Conservation (phyloP, 371 early-diverging fungal genomes). For the Mortierella sp. region DNA sequence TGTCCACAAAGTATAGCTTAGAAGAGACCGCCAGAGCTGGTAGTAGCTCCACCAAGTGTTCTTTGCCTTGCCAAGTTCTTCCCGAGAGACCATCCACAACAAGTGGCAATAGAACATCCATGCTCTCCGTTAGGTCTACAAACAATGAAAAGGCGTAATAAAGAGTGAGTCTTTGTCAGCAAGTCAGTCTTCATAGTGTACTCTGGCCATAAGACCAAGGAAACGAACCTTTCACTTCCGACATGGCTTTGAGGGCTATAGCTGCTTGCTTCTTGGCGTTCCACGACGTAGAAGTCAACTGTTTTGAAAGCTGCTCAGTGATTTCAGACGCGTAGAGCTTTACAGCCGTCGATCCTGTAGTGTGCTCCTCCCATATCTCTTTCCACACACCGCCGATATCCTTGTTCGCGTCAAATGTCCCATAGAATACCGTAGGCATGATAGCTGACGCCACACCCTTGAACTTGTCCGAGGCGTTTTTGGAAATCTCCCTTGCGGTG, state of each 20-base stretch:
- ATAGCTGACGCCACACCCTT: slow-evolving; percentile 68
- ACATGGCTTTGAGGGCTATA: slow-evolving; percentile 72
- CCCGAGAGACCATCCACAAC: slow-evolving; percentile 76
- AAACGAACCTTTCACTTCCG: slow-evolving; percentile 48
- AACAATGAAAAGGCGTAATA: not conserved
- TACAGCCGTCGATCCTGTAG: slow-evolving; percentile 74
- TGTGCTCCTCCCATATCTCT: slow-evolving; percentile 87
- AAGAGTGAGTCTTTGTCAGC: too few relatives aligned
- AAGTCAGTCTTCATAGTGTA: too few relatives aligned
- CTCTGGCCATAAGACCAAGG: too few relatives aligned
- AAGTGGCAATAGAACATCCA: slow-evolving; percentile 67
- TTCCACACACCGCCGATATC: slow-evolving; percentile 73
- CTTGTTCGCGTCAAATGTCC: slow-evolving; percentile 76
- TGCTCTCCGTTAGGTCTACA: slow-evolving; percentile 44
- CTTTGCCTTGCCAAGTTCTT: slow-evolving; percentile 91
- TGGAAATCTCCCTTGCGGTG: slow-evolving; percentile 79
- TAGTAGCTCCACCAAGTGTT: slow-evolving; percentile 80
- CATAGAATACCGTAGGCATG: slow-evolving; percentile 82
- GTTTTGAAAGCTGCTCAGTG: slow-evolving; percentile 62
- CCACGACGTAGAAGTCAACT: slow-evolving; percentile 79
- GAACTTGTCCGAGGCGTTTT: slow-evolving; percentile 77
- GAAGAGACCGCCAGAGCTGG: slow-evolving; percentile 67
- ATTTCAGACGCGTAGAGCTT: slow-evolving; percentile 71
- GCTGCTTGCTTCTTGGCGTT: slow-evolving; percentile 84
- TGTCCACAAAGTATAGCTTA: slow-evolving; percentile 60